Percentiles rank a stretch among this genome's conserved stretches.
These are phyloP conservation scores for Globisporangium middletonii DNA, from an alignment of 352 stramenopile species.

Conservation along the genomic window DNA sequence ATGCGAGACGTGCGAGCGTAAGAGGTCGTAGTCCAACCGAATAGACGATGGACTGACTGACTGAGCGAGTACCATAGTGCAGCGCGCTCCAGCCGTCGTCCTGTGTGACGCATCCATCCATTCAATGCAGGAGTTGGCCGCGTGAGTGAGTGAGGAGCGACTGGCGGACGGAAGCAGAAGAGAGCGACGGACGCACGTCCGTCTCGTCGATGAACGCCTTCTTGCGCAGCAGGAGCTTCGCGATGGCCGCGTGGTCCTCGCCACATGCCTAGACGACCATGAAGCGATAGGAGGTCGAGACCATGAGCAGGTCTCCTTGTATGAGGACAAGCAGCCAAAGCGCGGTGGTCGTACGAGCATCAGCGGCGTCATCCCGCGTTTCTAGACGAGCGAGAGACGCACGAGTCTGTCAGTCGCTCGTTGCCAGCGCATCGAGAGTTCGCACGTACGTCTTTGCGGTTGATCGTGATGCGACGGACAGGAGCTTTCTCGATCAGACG, in stretches of 20 bases:
- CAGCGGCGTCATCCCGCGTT: conserved; percentile 66
- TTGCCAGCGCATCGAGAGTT: too few species aligned
- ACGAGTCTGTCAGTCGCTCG: not conserved
- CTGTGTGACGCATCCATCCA: conserved; percentile 18
- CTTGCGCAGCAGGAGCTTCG: conserved; percentile 55
- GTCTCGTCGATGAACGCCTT: conserved; percentile 78
- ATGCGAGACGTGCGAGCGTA: conserved; percentile 3
- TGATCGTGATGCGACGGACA: conserved; percentile 72
- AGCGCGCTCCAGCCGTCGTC: conserved; percentile 72
- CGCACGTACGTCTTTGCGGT: conserved; percentile 59
- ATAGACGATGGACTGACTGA: conserved; percentile 14
- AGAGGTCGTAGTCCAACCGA: not conserved
- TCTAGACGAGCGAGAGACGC: conserved; percentile 20
- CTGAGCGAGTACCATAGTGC: conserved; percentile 50
- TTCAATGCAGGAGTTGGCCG: too few species aligned
- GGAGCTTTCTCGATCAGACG: conserved; percentile 63
- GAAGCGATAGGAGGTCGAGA: not conserved
- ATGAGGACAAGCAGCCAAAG: not conserved
- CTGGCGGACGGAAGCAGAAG: too few species aligned
- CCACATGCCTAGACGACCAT: conserved; percentile 43
- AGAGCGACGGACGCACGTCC: conserved; percentile 34
- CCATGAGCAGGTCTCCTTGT: not conserved
- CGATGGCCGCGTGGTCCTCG: conserved; percentile 55
- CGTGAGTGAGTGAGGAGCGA: too few species aligned
- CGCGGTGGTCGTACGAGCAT: conserved; percentile 44